Conservation (phyloP, 257 asterid species). For the Solanum rostratum region DNA sequence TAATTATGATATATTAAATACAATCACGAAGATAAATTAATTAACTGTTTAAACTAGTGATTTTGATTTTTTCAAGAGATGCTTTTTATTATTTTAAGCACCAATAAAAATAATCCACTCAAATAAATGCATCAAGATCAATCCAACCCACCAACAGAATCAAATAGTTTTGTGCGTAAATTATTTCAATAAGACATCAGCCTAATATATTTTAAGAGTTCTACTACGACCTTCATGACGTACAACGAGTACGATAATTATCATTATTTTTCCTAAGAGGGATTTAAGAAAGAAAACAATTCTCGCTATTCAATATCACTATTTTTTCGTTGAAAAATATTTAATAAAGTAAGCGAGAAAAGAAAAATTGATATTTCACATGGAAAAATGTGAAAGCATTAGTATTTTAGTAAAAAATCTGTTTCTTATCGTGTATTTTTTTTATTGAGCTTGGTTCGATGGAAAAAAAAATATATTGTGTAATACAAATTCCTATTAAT, state of each 20-base stretch:
- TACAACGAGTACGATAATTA: not conserved
- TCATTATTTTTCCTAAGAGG: not conserved
- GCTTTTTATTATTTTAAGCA: not conserved
- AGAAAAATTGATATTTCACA: too few relatives aligned
- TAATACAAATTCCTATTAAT: too few relatives aligned
- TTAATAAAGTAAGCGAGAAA: too few relatives aligned
- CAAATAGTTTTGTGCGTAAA: not conserved
- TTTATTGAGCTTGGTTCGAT: not conserved
- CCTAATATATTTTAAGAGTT: not conserved
- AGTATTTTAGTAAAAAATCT: too few relatives aligned
- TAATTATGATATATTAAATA: not conserved
- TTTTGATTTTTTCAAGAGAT: not conserved
- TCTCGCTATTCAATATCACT: not conserved
- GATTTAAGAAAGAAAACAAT: not conserved
- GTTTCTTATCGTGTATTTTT: too few relatives aligned
- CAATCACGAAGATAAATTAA: not conserved
- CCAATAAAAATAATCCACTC: not conserved
- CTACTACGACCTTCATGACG: too few relatives aligned
- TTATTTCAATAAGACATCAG: not conserved
- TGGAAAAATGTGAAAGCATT: too few relatives aligned
- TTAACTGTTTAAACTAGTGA: not conserved
- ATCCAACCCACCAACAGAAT: not conserved
- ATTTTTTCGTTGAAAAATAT: not conserved
- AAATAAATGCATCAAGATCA: not conserved
- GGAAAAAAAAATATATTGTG: too few relatives aligned